A percentile compares a stretch with the other conserved stretches of the same genome.
Evolutionary conservation across 2,329 filamentous ascomycete species (phyloP).

Genomic region (Lecanicillium sp.): DNA sequence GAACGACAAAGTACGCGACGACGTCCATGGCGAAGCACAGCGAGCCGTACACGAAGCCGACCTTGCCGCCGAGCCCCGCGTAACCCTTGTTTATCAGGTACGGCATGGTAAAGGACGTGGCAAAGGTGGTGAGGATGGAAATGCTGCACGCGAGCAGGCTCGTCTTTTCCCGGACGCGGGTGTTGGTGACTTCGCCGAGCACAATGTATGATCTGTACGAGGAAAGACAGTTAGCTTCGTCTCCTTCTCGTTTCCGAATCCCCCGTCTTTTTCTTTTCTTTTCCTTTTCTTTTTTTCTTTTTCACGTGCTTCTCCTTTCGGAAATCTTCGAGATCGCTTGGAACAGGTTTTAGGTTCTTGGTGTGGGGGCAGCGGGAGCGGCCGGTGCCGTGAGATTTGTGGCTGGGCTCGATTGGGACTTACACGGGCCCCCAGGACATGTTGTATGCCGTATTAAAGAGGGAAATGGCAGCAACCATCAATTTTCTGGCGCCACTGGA

Average conservation of each 20-base stretch:
- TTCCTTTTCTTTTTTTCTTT: not conserved
- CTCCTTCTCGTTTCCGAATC: not conserved
- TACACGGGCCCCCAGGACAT: conserved; percentile 24
- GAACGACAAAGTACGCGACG: conserved; percentile 37
- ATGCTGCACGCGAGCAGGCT: conserved; percentile 23
- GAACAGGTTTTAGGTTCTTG: too few species aligned
- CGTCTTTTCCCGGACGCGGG: conserved; percentile 26
- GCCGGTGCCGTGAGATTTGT: not conserved
- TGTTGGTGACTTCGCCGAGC: conserved; percentile 20
- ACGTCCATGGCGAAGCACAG: conserved; percentile 31
- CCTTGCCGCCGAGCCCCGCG: conserved; percentile 28
- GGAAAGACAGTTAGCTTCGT: not conserved
- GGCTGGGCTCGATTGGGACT: conserved; percentile 6
- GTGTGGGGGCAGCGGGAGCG: not conserved
- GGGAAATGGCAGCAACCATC: conserved; percentile 22
- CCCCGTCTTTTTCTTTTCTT: not conserved
- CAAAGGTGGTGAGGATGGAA: conserved; percentile 25
- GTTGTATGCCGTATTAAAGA: conserved; percentile 20
- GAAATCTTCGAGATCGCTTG: too few species aligned
- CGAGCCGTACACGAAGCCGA: conserved; percentile 34
- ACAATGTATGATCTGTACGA: conserved; percentile 22
- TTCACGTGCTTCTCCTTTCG: not conserved
- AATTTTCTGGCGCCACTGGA: not conserved
- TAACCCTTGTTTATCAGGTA: conserved; percentile 31
- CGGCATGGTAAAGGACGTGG: conserved; percentile 29